Percentiles rank a stretch among this genome's conserved stretches.
phyloP scores from a whole-genome alignment of 2,329 filamentous ascomycete genomes.

The Coniochaeta hoffmannii region DNA sequence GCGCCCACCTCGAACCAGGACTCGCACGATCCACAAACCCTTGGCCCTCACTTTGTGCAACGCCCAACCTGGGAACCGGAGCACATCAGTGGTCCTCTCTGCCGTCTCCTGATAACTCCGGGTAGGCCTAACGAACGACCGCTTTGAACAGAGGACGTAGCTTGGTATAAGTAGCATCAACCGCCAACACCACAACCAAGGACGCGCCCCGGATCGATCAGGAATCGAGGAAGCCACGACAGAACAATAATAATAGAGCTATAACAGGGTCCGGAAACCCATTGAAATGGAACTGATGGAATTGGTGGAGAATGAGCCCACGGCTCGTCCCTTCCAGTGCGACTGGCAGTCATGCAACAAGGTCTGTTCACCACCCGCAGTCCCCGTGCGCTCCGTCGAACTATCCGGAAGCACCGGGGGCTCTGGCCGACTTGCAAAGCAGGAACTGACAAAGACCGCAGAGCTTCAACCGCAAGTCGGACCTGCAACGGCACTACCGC shows the following conservation, averaged over 20 bases:
- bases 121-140: constrained; percentile 3
- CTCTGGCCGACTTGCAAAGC: no score
- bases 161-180: constrained; percentile 23
- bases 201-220: constrained; percentile 9
- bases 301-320: constrained; percentile 56
- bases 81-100: constrained; percentile 17
- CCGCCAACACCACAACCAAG: constrained; percentile 11
- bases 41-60: constrained; percentile 7
- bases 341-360: constrained; percentile 57
- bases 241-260: constrained; percentile 3
- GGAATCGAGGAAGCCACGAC: constrained; percentile 4
- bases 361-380: constrained; percentile 31
- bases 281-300: constrained; percentile 55
- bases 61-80: constrained; percentile 12
- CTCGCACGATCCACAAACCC: constrained; percentile 11
- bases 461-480: constrained; percentile 68
- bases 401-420: not conserved
- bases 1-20: constrained; percentile 19
- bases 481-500: constrained; percentile 61
- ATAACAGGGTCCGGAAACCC: constrained; percentile 10
- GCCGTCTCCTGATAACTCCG: constrained; percentile 9
- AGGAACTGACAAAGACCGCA: constrained; percentile 22
- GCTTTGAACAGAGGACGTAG: constrained; percentile 3
- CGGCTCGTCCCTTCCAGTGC: constrained; percentile 55
- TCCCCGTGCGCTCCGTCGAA: not conserved